phyloP scores from a whole-genome alignment of 345 rosid genomes.

The Abelmoschus esculentus region DNA sequence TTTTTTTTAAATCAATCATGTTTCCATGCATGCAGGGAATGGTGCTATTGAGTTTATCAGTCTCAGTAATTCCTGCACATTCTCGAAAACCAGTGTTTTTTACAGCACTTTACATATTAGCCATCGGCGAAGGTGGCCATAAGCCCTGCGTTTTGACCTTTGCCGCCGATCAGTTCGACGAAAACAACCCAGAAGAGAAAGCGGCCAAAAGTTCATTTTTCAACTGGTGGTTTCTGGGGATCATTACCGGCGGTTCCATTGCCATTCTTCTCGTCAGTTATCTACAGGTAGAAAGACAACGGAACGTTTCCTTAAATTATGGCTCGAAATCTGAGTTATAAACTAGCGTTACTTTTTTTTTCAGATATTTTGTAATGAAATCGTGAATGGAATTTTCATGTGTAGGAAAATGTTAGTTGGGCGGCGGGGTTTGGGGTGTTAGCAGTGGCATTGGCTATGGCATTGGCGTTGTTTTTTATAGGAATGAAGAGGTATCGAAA shows the following conservation, averaged over 20 bases:
- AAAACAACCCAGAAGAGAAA: conserved; percentile 45
- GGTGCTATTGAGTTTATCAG: conserved; percentile 55
- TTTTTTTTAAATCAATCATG: no score
- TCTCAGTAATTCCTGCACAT: conserved; percentile 33
- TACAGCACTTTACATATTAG: conserved; percentile 54
- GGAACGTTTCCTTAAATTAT: neutral
- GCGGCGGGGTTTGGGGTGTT: conserved; percentile 48
- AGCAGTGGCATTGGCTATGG: conserved; percentile 39
- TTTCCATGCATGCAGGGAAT: conserved; percentile 40
- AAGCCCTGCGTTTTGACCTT: conserved; percentile 91
- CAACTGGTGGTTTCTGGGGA: conserved; percentile 78
- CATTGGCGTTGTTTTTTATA: conserved; percentile 37
- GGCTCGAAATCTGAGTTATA: neutral
- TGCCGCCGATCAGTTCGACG: conserved; percentile 91
- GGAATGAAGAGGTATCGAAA: conserved; percentile 52
- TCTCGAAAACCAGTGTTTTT: conserved; percentile 48
- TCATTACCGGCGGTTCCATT: conserved; percentile 43
- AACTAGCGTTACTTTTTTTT: neutral
- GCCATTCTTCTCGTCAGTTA: conserved; percentile 50
- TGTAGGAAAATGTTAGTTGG: conserved; percentile 79
- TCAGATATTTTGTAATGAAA: neutral
- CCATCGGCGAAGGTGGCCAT: conserved; percentile 90
- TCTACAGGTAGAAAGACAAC: conserved; percentile 43
- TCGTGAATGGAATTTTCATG: neutral
- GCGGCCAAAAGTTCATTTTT: conserved; percentile 83